Evolutionary conservation across 1,139 yeast genomes (phyloP).

Genomic region (Protomyces arabidopsidicola): DNA sequence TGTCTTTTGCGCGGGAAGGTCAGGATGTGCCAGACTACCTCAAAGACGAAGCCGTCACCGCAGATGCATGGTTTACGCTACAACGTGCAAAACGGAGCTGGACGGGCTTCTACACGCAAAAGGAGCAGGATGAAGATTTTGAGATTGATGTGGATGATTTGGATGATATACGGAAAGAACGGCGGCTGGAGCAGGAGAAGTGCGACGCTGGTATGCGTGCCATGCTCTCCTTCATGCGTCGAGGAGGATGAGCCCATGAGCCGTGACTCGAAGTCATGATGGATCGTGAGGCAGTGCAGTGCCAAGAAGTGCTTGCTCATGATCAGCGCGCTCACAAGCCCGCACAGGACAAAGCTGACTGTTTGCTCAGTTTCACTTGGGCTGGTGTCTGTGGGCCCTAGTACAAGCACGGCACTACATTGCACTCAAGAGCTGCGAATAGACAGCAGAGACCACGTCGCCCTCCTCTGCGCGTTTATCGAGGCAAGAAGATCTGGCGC

Average conservation of each 20-base stretch:
- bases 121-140: conserved; percentile 17
- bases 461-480: too few species aligned
- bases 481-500: too few species aligned
- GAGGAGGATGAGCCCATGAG: not conserved
- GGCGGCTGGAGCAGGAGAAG: conserved; percentile 4
- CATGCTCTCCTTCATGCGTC: conserved; percentile 12
- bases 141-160: conserved; percentile 23
- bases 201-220: conserved; percentile 3
- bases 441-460: too few species aligned
- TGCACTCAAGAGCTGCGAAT: too few species aligned
- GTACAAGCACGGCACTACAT: too few species aligned
- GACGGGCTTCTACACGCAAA: conserved; percentile 21
- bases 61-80: conserved; percentile 11
- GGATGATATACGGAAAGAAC: conserved; percentile 10
- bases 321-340: too few species aligned
- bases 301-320: too few species aligned
- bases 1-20: not conserved
- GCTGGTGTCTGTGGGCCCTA: too few species aligned
- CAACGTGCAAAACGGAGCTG: conserved; percentile 9
- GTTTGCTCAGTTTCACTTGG: too few species aligned
- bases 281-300: too few species aligned
- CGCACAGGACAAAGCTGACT: too few species aligned
- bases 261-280: too few species aligned
- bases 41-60: not conserved
- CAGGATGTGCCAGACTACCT: not conserved